Base-by-base conservation (phyloP, 2,329 filamentous ascomycete genomes). In the Colletotrichum sp. region DNA sequence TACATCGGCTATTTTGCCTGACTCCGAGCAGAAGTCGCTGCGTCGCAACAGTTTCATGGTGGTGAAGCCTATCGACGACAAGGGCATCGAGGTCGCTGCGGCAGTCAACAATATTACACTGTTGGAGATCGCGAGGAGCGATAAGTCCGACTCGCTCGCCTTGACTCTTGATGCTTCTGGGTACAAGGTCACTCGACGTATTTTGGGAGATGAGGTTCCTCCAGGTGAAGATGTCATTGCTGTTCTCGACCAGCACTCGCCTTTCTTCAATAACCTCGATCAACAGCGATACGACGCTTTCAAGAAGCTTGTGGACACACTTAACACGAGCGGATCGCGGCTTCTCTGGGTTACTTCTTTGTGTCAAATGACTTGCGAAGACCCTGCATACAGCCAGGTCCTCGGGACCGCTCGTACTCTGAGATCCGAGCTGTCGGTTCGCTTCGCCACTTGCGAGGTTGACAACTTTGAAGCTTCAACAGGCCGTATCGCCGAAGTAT, bases 301-400 rank as follows among this genome's bases (percentile, higher is more conserved):
- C 30, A 76, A 78, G 60, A 32, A 32, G 10, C 76, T 79, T 55
- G 64, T 78, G 30, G 48, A 62, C n/a, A 34, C 66, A 73, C 62
- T 58, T 21, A 68, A 73, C 2, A 36, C 12, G 5, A 24, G 36
- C 36, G 30, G 58, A 6, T 70, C 71, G 21, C 68, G 76, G 1
- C 61, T 83, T n/a, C 75, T 84, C 13, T 84, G 83, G 83, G 55
- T 84, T 6, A 84, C 82, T 3, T 77, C 79, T 3, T 75, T 78
- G 0, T 75, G 70, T 4, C 81, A 83, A 28, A 75, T 80, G 2
- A 34, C 68, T 1, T 83, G 80, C 64, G 5, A 24, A 3, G 79
- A 82, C 36, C 82, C 83, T 0, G 30, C 73, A 21, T 81, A 79
- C 16, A 81, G 80, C 0, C 78, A 79, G 32, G 66, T 79, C 9